Evolutionary conservation across 1,284 basidiomycete genomes (phyloP), one percentile per base, ranked within the genome.

Genomic region (Pterulicium gracile): DNA sequence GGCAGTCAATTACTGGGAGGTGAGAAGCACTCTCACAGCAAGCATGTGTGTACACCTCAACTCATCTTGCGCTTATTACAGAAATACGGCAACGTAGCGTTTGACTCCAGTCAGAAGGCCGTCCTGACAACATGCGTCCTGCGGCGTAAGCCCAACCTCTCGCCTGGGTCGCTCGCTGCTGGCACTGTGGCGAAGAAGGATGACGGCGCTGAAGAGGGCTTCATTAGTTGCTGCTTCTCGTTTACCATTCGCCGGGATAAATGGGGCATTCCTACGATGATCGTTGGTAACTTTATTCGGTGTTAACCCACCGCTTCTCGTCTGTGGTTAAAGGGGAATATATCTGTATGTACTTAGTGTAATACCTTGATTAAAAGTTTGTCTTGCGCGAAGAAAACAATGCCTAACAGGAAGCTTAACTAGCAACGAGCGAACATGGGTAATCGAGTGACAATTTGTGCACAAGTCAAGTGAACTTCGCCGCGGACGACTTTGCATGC

Each of bases 1-100:
- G 3, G 92, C 93, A 2, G 93, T 97, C 19, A 94, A 97, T 61
- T 98, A 96, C 60, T 98, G 90, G 89, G 91, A 95, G 86, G 90
- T 88, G 4, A 43, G 42, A 55, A 47, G 71, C 59, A 39, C 12
- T 39, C n/a, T 24, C 24, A 39, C 35, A 12, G 34, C 44, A 36
- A 46, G 47, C 24, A 21, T 48, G 23, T 40, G 43, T 41, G 47
- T 23, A 41, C 4, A 15, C 45, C n/a, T n/a, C n/a, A n/a, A n/a
- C n/a, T n/a, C n/a, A 13, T 18, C 22, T 12, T 24, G 50, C 10
- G 18, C n/a, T 12, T 24, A 19, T 7, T 35, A 39, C 59, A 89
- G 83, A 91, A 90, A 80, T 96, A 95, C 55, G 91, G 90, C 46
- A 86, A 92, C 53, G 89, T 96, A 50, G 93, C 91, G 0, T 96